Percentiles rank a stretch among this genome's conserved stretches.
Evolutionary conservation across 129 eudicot species (phyloP).

Genomic region (Flaveria linearis): DNA sequence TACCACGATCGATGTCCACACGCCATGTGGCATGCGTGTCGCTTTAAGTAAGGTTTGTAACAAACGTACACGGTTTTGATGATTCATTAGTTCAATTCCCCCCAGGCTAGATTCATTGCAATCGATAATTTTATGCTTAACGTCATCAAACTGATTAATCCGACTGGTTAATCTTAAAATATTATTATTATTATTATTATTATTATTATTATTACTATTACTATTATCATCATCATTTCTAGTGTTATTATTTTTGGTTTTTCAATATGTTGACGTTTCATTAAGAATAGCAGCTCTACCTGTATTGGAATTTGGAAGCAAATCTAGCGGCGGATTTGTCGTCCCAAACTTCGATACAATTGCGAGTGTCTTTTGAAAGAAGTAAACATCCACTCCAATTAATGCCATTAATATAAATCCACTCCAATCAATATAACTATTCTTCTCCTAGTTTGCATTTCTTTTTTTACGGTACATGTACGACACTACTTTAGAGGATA

Average conservation of each 20-base stretch:
- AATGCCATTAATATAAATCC: no score
- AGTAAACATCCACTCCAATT: no score
- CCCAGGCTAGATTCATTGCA: conserved; percentile 16
- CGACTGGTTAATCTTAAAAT: not conserved
- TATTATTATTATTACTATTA: no score
- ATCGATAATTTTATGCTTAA: conserved; percentile 6
- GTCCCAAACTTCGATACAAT: no score
- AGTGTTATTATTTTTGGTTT: not conserved
- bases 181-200: not conserved
- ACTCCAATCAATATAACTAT: no score
- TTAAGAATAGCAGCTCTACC: not conserved
- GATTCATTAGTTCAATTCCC: not conserved
- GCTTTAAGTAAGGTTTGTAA: not conserved
- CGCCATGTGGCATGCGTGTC: conserved; percentile 50
- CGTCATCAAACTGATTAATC: not conserved
- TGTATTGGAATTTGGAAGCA: no score
- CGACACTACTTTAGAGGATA: no score
- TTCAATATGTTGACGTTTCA: not conserved
- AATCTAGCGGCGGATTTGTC: no score
- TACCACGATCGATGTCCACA: conserved; percentile 50
- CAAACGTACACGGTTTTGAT: conserved; percentile 6
- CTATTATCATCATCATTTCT: no score
- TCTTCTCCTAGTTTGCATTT: no score
- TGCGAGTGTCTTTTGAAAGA: no score
- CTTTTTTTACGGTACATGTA: no score